These are phyloP conservation scores for Annona cherimola DNA, from an alignment of 164 flowering plant species.

Conservation along the genomic window DNA sequence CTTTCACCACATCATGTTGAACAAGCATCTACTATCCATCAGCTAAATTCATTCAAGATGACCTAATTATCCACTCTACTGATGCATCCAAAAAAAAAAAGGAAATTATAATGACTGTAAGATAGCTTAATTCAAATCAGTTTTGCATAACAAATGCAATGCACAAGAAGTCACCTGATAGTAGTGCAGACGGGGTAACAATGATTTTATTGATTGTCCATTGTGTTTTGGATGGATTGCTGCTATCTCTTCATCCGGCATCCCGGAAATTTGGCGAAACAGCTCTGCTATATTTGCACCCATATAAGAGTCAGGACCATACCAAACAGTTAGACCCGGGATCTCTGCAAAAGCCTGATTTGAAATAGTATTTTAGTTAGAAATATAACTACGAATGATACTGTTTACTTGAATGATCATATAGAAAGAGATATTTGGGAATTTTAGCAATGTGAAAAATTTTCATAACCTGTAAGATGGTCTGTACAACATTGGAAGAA, in stretches of 20 bases:
- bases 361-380: not conserved
- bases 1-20: too few relatives aligned
- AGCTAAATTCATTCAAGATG: too few relatives aligned
- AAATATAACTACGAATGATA: not conserved
- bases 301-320: slow-evolving; percentile 99
- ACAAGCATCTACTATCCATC: too few relatives aligned
- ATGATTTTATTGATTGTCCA: slow-evolving; percentile 57
- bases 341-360: slow-evolving; percentile 88
- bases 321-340: slow-evolving; percentile 66
- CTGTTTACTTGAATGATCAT: not conserved
- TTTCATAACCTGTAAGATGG: slow-evolving; percentile 76
- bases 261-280: slow-evolving; percentile 75
- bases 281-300: slow-evolving; percentile 87
- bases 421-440: not conserved
- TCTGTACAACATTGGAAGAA: slow-evolving; percentile 91
- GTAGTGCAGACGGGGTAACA: slow-evolving; percentile 77
- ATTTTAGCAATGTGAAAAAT: not conserved
- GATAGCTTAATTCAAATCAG: too few relatives aligned
- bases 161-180: slow-evolving; percentile 51
- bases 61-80: too few relatives aligned
- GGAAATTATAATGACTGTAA: too few relatives aligned
- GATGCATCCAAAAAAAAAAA: too few relatives aligned
- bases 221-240: slow-evolving; percentile 73
- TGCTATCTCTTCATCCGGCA: slow-evolving; percentile 92
- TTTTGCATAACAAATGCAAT: not conserved